Conservation (phyloP, 1,139 yeast species). For the Magnusiomyces magnusii region DNA sequence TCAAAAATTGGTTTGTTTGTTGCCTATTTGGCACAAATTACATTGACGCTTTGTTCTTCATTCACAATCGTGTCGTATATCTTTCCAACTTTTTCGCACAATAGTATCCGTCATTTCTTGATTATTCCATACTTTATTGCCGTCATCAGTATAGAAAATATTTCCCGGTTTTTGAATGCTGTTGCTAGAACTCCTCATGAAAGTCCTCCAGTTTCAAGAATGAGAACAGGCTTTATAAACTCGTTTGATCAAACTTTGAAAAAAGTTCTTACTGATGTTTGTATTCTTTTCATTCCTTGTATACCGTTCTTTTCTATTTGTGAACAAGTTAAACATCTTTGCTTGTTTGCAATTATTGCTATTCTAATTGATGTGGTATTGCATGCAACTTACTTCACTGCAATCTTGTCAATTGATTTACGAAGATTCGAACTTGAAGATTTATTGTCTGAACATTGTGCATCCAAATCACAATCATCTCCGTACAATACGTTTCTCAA, state of each 20-base stretch:
- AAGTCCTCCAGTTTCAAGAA: conserved; percentile 33
- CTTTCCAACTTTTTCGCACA: conserved; percentile 26
- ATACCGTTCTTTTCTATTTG: conserved; percentile 21
- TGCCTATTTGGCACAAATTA: conserved; percentile 51
- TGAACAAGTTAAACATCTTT: conserved; percentile 35
- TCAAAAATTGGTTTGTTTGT: conserved; percentile 52
- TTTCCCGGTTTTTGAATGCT: conserved; percentile 39
- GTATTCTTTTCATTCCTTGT: conserved; percentile 24
- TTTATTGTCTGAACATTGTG: conserved; percentile 22
- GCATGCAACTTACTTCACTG: conserved; percentile 55
- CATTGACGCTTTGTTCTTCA: conserved; percentile 43
- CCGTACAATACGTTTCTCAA: conserved; percentile 3
- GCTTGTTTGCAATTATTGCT: conserved; percentile 39
- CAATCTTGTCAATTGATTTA: conserved; percentile 60
- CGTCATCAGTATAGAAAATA: conserved; percentile 40
- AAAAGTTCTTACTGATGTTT: conserved; percentile 27
- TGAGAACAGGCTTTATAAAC: conserved; percentile 34
- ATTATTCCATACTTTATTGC: conserved; percentile 38
- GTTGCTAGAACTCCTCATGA: conserved; percentile 41
- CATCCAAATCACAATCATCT: neutral
- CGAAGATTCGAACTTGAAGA: conserved; percentile 56
- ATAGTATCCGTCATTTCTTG: conserved; percentile 22
- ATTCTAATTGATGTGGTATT: conserved; percentile 49
- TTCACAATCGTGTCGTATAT: conserved; percentile 43
- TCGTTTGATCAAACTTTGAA: conserved; percentile 35